phyloP scores from a whole-genome alignment of 305 asterid species.

The Petunia hybrid region DNA sequence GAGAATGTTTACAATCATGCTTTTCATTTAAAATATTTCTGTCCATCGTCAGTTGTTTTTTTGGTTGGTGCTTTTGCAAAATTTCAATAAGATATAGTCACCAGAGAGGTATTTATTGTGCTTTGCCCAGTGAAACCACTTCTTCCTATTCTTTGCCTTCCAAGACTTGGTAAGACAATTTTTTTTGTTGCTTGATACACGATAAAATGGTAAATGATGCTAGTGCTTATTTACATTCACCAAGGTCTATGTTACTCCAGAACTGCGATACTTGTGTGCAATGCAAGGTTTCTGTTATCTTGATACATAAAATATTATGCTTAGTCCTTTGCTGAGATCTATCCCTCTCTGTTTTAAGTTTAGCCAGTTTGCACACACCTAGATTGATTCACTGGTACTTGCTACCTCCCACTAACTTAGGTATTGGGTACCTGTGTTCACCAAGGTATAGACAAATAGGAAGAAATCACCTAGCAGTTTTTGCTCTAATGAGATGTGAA shows the following conservation, averaged over 20 bases:
- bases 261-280: conserved; percentile 6
- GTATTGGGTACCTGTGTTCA: neutral
- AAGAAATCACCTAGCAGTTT: neutral
- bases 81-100: neutral
- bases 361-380: neutral
- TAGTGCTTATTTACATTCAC: conserved; percentile 18
- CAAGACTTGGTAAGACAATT: neutral
- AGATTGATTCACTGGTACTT: neutral
- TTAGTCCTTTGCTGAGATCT: neutral
- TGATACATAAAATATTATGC: conserved; percentile 10
- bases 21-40: neutral
- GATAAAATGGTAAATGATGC: conserved; percentile 1
- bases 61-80: neutral
- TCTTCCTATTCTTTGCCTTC: neutral
- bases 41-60: neutral
- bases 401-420: neutral
- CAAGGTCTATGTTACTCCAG: conserved; percentile 3
- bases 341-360: too few species aligned
- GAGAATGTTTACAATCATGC: neutral
- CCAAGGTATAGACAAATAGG: neutral
- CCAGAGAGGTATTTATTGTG: neutral
- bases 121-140: neutral
- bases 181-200: conserved; percentile 4
- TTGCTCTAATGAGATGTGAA: conserved; percentile 6
- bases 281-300: neutral